phyloP scores from a whole-genome alignment of 2,329 filamentous ascomycete genomes.

The Nemania diffusa region DNA sequence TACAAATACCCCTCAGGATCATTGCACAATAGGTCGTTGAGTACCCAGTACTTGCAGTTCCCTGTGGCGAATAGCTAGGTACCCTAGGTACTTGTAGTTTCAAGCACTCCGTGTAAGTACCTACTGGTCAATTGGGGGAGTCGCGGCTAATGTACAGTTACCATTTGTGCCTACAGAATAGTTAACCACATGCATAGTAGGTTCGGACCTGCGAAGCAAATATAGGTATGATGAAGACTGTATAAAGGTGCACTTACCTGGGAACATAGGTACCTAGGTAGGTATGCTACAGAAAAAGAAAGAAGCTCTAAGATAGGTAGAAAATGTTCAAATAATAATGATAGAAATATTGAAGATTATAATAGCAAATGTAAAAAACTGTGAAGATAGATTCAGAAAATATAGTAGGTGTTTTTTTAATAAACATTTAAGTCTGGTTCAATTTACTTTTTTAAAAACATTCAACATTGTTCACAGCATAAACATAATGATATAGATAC shows the following conservation, averaged over 20 bases:
- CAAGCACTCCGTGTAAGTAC: not conserved
- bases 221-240: not conserved
- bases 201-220: not conserved
- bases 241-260: not conserved
- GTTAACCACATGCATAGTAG: not conserved
- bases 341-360: too few species aligned
- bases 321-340: not conserved
- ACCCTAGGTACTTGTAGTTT: not conserved
- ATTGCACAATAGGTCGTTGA: not conserved
- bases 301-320: not conserved
- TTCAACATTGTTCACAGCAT: too few species aligned
- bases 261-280: not conserved
- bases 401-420: too few species aligned
- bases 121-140: not conserved
- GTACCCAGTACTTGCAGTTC: not conserved
- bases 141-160: not conserved
- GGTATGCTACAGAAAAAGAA: not conserved
- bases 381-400: too few species aligned
- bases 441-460: too few species aligned
- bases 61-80: not conserved
- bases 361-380: too few species aligned
- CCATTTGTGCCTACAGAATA: not conserved
- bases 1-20: constrained; percentile 14
- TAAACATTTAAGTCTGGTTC: too few species aligned
- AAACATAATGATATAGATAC: too few species aligned